Evolutionary conservation across 768 basidiomycete species (phyloP).

Genomic region (Collybia sp.): DNA sequence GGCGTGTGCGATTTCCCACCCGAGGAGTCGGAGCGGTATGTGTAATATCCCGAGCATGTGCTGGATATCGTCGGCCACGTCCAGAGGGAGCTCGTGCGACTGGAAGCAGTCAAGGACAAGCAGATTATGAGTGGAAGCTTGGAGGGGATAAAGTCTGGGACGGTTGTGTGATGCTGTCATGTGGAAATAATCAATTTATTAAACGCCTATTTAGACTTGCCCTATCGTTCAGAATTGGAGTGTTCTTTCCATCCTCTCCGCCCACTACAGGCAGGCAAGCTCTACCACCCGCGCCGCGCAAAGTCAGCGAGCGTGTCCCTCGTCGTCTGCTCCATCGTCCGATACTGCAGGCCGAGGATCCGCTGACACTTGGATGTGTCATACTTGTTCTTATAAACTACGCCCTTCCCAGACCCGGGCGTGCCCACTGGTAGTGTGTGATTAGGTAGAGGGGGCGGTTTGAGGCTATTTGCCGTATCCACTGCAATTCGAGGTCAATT

Average conservation of each 20-base stretch:
- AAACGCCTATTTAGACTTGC: too few species aligned
- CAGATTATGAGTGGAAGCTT: too few species aligned
- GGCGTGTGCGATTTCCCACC: constrained; percentile 70
- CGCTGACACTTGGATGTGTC: constrained; percentile 20
- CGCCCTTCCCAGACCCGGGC: constrained; percentile 23
- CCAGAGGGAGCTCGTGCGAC: constrained; percentile 63
- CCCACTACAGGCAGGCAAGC: constrained; percentile 25
- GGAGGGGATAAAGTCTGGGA: constrained; percentile 32
- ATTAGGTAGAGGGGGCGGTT: constrained; percentile 17
- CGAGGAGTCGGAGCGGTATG: constrained; percentile 57
- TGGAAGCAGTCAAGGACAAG: constrained; percentile 39
- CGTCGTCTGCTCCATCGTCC: constrained; percentile 21
- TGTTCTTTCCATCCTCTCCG: constrained; percentile 23
- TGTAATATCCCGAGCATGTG: constrained; percentile 74
- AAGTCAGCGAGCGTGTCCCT: constrained; percentile 27
- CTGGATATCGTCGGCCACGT: constrained; percentile 64
- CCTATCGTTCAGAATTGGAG: too few species aligned
- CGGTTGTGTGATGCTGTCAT: constrained; percentile 14
- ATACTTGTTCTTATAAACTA: constrained; percentile 14
- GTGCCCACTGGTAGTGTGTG: constrained; percentile 18
- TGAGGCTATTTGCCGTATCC: constrained; percentile 23
- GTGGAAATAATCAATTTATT: too few species aligned
- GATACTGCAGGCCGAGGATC: constrained; percentile 26
- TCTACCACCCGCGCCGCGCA: constrained; percentile 26
- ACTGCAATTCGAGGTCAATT: constrained; percentile 15